Evolutionary conservation across 179 eudicot genomes (phyloP).

Genomic region (Drosera spatulata): DNA sequence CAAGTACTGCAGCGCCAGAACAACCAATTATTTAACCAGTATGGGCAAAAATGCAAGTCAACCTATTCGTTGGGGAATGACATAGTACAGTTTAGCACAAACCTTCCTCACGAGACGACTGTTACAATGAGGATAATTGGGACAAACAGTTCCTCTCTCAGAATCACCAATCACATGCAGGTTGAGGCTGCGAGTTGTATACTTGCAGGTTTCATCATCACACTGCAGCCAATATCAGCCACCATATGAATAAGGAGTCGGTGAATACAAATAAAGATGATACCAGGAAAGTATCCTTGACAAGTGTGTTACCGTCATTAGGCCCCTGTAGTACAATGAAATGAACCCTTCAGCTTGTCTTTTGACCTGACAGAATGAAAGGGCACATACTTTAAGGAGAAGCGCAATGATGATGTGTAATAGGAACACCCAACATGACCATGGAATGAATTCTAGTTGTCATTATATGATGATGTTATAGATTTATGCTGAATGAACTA

Average conservation of each 20-base stretch:
- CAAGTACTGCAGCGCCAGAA: slow-evolving; percentile 36
- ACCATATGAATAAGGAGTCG: neutral
- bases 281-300: neutral
- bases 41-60: neutral
- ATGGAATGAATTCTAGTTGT: too few relatives aligned
- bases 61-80: neutral
- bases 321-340: slow-evolving; percentile 63
- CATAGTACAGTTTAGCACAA: neutral
- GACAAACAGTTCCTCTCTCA: slow-evolving; percentile 89
- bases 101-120: slow-evolving; percentile 90
- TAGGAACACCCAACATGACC: too few relatives aligned
- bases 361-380: slow-evolving; percentile 43
- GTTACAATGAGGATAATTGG: slow-evolving; percentile 84
- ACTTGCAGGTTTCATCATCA: slow-evolving; percentile 97
- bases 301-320: slow-evolving; percentile 54
- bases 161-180: slow-evolving; percentile 79
- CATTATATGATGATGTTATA: too few relatives aligned
- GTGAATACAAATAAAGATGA: neutral
- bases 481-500: too few relatives aligned
- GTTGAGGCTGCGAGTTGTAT: slow-evolving; percentile 73
- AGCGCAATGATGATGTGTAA: too few relatives aligned
- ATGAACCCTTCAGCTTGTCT: slow-evolving; percentile 73
- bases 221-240: slow-evolving; percentile 34
- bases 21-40: neutral
- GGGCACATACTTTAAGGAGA: neutral